These are phyloP conservation scores for Fremontodendron californicum DNA, from an alignment of 345 rosid species.

Conservation along the genomic window DNA sequence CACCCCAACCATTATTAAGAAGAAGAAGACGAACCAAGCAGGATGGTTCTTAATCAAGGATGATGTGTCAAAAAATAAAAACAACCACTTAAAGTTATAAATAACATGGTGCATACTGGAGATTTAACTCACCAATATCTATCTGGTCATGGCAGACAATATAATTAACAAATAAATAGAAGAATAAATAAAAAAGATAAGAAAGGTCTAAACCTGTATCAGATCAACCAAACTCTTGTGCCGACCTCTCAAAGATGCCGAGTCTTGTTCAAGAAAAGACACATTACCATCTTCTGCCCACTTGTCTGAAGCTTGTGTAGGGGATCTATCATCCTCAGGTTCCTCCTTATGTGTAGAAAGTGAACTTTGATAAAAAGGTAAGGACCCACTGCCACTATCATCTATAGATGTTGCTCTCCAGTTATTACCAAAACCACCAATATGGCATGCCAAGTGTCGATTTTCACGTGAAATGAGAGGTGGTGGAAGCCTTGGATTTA, in stretches of 20 bases:
- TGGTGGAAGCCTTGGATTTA: constrained; percentile 92
- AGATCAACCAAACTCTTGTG: constrained; percentile 88
- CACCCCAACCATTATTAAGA: neutral
- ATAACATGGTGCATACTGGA: neutral
- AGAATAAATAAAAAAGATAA: neutral
- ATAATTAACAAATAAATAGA: neutral
- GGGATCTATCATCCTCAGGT: constrained; percentile 71
- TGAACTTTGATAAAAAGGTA: constrained; percentile 46
- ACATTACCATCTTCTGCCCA: constrained; percentile 20
- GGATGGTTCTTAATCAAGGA: neutral
- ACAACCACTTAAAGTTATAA: neutral
- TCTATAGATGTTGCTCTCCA: constrained; percentile 45
- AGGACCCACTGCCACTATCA: constrained; percentile 43
- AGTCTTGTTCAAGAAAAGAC: constrained; percentile 29
- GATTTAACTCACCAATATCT: neutral
- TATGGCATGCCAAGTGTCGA: constrained; percentile 54
- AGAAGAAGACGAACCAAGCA: neutral
- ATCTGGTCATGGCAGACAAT: neutral
- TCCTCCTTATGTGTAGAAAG: constrained; percentile 77
- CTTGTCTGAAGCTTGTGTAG: constrained; percentile 24
- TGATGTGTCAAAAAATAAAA: neutral
- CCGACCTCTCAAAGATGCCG: constrained; percentile 43
- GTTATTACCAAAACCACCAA: constrained; percentile 60
- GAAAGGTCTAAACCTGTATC: constrained; percentile 57
- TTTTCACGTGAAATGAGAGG: constrained; percentile 84